Percentiles rank a stretch among this genome's conserved stretches.
These are phyloP conservation scores for Meyerozyma sp. DNA, from an alignment of 1,139 yeast genomes.

Conservation along the genomic window DNA sequence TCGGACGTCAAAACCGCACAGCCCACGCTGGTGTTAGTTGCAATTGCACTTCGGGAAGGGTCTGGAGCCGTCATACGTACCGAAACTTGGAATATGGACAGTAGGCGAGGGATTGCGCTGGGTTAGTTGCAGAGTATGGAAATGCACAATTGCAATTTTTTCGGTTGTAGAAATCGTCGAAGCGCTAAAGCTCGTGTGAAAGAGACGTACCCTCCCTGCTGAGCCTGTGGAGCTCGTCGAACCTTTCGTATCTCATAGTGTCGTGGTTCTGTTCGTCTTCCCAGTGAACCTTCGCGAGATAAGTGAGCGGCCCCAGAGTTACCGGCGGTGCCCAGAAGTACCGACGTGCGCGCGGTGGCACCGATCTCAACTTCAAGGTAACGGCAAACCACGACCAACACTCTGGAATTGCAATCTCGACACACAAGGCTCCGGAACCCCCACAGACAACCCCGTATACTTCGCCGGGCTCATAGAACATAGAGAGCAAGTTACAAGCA, in stretches of 20 bases:
- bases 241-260: slow-evolving; percentile 16
- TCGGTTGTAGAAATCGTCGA: not conserved
- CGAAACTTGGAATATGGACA: slow-evolving; percentile 80
- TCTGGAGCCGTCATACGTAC: slow-evolving; percentile 19
- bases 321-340: not conserved
- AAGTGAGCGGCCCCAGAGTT: not conserved
- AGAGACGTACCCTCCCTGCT: slow-evolving; percentile 27
- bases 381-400: not conserved
- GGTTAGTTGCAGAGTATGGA: slow-evolving; percentile 3
- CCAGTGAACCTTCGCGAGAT: not conserved
- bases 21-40: slow-evolving; percentile 58
- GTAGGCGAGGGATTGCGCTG: slow-evolving; percentile 55
- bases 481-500: not conserved
- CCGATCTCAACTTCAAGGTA: not conserved
- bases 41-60: slow-evolving; percentile 2
- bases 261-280: not conserved
- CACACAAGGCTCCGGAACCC: not conserved
- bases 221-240: slow-evolving; percentile 17
- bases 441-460: not conserved
- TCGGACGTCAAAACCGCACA: slow-evolving; percentile 57
- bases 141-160: not conserved
- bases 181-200: no score
- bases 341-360: slow-evolving; percentile 1
- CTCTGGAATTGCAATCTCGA: not conserved
- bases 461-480: not conserved